A percentile compares a stretch with the other conserved stretches of the same genome.
phyloP scores from a whole-genome alignment of 2,329 filamentous ascomycete genomes.

The Trichoderma harzianum region DNA sequence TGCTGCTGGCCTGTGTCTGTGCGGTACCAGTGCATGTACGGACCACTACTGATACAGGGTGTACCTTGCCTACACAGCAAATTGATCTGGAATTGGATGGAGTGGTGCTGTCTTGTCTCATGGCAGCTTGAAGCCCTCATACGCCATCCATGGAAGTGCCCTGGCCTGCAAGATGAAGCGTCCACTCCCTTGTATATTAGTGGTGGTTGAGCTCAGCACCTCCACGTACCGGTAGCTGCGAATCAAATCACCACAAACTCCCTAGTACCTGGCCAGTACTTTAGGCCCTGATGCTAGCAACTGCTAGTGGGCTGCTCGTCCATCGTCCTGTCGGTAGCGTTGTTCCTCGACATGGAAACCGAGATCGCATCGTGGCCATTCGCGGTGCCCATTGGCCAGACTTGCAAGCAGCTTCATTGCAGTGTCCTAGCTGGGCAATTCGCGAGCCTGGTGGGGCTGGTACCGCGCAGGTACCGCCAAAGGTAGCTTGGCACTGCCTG shows the following conservation, averaged over 20 bases:
- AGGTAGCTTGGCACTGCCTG: background rate
- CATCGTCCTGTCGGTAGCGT: constrained; percentile 14
- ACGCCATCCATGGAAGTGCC: background rate
- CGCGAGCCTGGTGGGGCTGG: background rate
- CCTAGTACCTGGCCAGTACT: background rate
- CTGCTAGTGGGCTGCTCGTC: background rate
- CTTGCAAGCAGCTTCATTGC: background rate
- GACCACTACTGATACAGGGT: background rate
- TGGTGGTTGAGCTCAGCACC: background rate
- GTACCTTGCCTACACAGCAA: background rate
- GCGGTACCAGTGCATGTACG: background rate
- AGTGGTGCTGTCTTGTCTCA: background rate
- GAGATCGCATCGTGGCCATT: constrained; percentile 15
- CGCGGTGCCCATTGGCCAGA: background rate
- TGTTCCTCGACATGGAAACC: background rate
- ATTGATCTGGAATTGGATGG: background rate
- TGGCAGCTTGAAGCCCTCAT: background rate
- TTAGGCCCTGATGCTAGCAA: background rate
- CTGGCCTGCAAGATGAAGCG: background rate
- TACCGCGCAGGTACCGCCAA: background rate
- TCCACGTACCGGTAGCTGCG: background rate
- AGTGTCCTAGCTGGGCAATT: constrained; percentile 8
- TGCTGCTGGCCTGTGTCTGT: background rate
- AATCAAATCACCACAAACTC: background rate
- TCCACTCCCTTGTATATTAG: background rate